phyloP scores from a whole-genome alignment of 2,329 filamentous ascomycete species.

The Botrytis porri region DNA sequence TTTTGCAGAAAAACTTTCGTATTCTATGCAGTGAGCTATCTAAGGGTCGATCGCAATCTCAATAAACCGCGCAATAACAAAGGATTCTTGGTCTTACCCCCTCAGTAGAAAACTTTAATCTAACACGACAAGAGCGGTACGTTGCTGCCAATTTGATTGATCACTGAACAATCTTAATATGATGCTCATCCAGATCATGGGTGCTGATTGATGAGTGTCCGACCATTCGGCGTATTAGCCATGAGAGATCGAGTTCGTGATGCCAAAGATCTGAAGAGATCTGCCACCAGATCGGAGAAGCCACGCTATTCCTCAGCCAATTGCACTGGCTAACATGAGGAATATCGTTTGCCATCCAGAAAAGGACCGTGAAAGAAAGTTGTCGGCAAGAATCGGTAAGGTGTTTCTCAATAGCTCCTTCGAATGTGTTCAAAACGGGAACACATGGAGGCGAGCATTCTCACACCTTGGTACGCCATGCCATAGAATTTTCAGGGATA shows the following conservation, averaged over 20 bases:
- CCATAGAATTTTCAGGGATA: slow-evolving; percentile 1
- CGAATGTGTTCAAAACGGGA: slow-evolving; percentile 7
- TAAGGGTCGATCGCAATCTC: slow-evolving; percentile 7
- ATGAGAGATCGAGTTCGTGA: slow-evolving; percentile 8
- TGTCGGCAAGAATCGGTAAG: not conserved
- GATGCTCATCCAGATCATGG: not conserved
- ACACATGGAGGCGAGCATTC: slow-evolving; percentile 1
- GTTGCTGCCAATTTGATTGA: not conserved
- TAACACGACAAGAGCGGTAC: not conserved
- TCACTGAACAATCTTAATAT: not conserved
- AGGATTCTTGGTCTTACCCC: not conserved
- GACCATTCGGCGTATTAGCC: not conserved
- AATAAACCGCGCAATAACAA: not conserved
- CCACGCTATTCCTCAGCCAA: not conserved
- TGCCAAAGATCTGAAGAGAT: not conserved
- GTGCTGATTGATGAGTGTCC: not conserved
- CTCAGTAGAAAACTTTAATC: not conserved
- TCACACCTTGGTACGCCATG: slow-evolving; percentile 17
- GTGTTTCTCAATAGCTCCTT: not conserved
- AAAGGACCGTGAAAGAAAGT: not conserved
- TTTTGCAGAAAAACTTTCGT: slow-evolving; percentile 4
- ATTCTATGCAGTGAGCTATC: slow-evolving; percentile 9
- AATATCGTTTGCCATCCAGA: not conserved
- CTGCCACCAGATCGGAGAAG: not conserved
- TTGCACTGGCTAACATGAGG: not conserved